phyloP scores from a whole-genome alignment of 495 filamentous ascomycete species.

The Cercophora scortea region DNA sequence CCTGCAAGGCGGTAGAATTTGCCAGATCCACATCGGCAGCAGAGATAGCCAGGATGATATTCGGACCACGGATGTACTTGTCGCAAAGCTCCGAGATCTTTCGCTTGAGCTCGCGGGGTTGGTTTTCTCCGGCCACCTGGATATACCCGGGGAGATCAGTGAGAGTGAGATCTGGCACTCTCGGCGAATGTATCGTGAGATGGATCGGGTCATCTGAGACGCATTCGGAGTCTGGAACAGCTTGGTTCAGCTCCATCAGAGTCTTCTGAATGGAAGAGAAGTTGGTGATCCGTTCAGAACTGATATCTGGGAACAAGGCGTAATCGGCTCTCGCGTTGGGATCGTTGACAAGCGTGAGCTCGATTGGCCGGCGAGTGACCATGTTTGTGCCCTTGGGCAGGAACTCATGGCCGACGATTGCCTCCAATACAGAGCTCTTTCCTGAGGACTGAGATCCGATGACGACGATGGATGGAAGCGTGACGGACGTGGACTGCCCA shows the following conservation, averaged over 20 bases:
- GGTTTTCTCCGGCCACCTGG: conserved; percentile 83
- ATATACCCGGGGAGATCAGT: conserved; percentile 98
- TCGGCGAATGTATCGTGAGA: conserved; percentile 87
- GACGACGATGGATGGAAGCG: conserved; percentile 91
- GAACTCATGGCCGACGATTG: conserved; percentile 97
- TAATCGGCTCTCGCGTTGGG: conserved; percentile 86
- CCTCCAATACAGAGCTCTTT: conserved; percentile 95
- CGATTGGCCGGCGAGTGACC: conserved; percentile 94
- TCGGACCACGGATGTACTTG: conserved; percentile 94
- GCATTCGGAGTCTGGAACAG: conserved; percentile 82
- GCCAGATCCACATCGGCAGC: conserved; percentile 95
- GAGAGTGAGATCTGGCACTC: conserved; percentile 90
- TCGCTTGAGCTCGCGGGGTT: conserved; percentile 84
- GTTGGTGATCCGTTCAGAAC: conserved; percentile 84
- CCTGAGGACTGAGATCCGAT: conserved; percentile 98
- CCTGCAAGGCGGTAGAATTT: conserved; percentile 88
- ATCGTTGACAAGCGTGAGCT: conserved; percentile 93
- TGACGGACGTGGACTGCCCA: conserved; percentile 80
- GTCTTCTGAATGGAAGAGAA: conserved; percentile 90
- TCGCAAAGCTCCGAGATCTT: conserved; percentile 97
- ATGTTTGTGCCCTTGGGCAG: conserved; percentile 96
- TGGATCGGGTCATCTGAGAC: conserved; percentile 96
- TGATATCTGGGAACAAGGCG: conserved; percentile 91
- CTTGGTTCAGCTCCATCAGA: conserved; percentile 88
- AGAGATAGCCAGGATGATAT: conserved; percentile 94